Evolutionary conservation across 73 alveolate species (phyloP), one percentile per base, ranked within the genome.

Genomic region (Paramecium sonneborni): DNA sequence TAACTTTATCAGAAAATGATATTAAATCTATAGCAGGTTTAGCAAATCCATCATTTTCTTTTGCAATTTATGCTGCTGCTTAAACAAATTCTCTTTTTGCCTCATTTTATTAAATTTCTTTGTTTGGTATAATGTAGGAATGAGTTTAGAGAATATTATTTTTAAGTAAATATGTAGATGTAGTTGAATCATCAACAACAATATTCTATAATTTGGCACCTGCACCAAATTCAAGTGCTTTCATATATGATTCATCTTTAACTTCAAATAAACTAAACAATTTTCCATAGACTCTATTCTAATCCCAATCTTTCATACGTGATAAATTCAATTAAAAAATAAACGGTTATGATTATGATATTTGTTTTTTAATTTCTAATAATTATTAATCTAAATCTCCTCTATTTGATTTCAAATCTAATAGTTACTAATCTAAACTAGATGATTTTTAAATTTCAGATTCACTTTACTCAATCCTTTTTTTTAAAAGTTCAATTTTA

Each of bases 151-250:
- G 84, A 56, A 97, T 85, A 86, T 93, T 96, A 74, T 93, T 93
- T 26, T 94, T 92, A 30, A 97, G 95, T 48, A 97, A 93, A 38
- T 95, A 95, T 30, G 95, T 85, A 12, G 97, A 93, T 30, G 98
- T 96, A 39, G 92, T 85, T 41, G 97, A 98, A 93, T 97, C 96
- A 87, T 95, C 97, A 44, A 97, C 99, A 58, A 98, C 97, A 7
- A 98, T 94, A 92, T 97, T 98, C 44, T 85, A 86, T 58, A 98
- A 93, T 86, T 95, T 94, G 10, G 97, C 98, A 67, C 99, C 99
- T 12, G 99, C 99, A 30, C 96, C 98, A 82, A 95, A 93, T 92
- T 98, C 99, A 15, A 98, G 86, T 30, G 99, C 99, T 84, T 92
- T 82, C 46, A 92, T 93, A 87, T 95, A 95, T 57, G 92, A 67